Base-by-base conservation (phyloP, 2,329 filamentous ascomycete species). In the Trichoderma semiorbis region DNA sequence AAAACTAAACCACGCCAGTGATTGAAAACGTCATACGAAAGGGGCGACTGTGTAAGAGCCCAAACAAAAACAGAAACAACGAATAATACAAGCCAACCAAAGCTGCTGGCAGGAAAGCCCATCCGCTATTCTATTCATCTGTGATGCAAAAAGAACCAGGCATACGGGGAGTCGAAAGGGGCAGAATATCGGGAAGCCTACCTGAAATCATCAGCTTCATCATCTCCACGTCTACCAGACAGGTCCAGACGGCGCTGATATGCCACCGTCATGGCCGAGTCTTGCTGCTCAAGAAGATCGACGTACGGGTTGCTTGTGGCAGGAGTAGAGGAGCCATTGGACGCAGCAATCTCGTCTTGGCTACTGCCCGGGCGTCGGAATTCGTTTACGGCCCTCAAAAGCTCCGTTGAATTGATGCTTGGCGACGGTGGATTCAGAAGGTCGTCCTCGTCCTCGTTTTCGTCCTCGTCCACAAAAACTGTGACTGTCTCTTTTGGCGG, bases 171-270 rank as follows among this genome's bases (percentile, higher is more conserved):
- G 43, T 64, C 63, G 69, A 21, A 60, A 36, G 55, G 43, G 63
- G 53, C n/a, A 55, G 39, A 55, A 18, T 43, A 8, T 69, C 64
- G 65, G 73, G 55, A 43, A 68, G 71, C 78, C 74, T 77, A 80
- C 78, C 78, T 78, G 72, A 79, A 78, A 72, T 80, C 78, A 76
- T 79, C 78, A 73, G 77, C 75, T 72, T 74, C 70, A 34, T 78
- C 72, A 71, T 75, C 75, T 65, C 67, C 71, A 72, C 67, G 71
- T 64, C 67, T 72, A 32, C 66, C 72, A 39, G 71, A 74, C 34
- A 76, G 74, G 55, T 77, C 78, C 26, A 77, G 73, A 47, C 72
- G 78, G 32, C 76, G 77, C n/a, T 80, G 74, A 66, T 78, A 79
- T 55, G 76, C 76, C 36, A 75, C 72, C 32, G 77, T 76, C 77